A percentile compares a stretch with the other conserved stretches of the same genome.
These are phyloP conservation scores for Gynostemma pentaphyllum DNA, from an alignment of 306 rosid species.

Conservation along the genomic window DNA sequence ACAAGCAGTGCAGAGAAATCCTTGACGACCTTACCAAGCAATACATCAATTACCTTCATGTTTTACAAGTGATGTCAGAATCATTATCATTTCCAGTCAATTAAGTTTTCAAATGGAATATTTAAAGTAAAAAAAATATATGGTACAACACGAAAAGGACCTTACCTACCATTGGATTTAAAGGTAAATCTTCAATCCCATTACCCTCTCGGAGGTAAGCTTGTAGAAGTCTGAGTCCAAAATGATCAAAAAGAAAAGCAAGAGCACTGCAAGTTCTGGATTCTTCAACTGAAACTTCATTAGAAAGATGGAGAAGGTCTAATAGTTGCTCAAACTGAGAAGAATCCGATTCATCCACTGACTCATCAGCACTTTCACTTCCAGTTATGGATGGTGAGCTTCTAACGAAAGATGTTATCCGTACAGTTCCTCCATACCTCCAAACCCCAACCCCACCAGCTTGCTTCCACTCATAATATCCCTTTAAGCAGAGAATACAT, in stretches of 20 bases:
- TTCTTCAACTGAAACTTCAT: slow-evolving; percentile 59
- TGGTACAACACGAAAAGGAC: slow-evolving; percentile 4
- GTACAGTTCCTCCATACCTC: slow-evolving; percentile 97
- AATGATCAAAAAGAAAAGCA: slow-evolving; percentile 73
- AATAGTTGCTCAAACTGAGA: slow-evolving; percentile 68
- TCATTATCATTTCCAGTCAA: not conserved
- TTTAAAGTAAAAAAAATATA: not conserved
- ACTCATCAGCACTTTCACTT: slow-evolving; percentile 64
- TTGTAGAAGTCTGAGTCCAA: slow-evolving; percentile 73
- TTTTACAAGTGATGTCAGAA: slow-evolving; percentile 1
- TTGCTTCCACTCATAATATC: slow-evolving; percentile 82
- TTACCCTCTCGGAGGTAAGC: slow-evolving; percentile 67
- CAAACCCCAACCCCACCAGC: slow-evolving; percentile 92
- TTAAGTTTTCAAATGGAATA: not conserved
- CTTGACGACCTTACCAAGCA: slow-evolving; percentile 60
- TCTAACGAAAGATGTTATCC: slow-evolving; percentile 65
- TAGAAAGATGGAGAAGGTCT: slow-evolving; percentile 64
- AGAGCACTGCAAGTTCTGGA: slow-evolving; percentile 51
- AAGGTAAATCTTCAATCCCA: slow-evolving; percentile 50
- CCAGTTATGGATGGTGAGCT: slow-evolving; percentile 39
- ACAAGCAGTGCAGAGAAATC: slow-evolving; percentile 82
- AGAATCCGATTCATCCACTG: slow-evolving; percentile 59
- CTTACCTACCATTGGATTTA: slow-evolving; percentile 99
- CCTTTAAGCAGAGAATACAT: slow-evolving; percentile 94
- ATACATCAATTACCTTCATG: slow-evolving; percentile 63